phyloP scores from a whole-genome alignment of 1,284 basidiomycete genomes.

The Coniophora puteana region DNA sequence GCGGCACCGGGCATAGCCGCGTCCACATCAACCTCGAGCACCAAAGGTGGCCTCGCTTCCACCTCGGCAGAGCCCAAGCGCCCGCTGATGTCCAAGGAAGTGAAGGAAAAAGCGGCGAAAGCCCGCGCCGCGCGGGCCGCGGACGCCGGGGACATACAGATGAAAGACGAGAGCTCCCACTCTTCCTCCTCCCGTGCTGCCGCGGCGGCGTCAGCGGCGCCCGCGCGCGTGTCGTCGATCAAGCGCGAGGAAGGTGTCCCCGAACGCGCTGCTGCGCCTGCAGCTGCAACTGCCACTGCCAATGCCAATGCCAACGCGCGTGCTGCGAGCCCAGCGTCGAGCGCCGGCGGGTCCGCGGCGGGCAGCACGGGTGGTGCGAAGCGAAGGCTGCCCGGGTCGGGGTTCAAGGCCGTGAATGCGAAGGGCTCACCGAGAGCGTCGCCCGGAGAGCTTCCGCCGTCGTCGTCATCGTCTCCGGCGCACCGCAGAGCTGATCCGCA shows the following conservation, averaged over 20 bases:
- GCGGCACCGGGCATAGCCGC: too few species aligned
- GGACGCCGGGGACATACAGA: slow-evolving; percentile 37
- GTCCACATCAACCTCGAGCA: slow-evolving; percentile 17
- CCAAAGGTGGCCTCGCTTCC: slow-evolving; percentile 11
- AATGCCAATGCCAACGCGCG: too few species aligned
- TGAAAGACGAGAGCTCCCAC: slow-evolving; percentile 48
- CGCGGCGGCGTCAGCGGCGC: too few species aligned
- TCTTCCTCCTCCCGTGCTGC: slow-evolving; percentile 14
- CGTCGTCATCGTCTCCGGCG: too few species aligned
- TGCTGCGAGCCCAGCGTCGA: slow-evolving; percentile 15
- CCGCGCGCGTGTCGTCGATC: slow-evolving; percentile 9
- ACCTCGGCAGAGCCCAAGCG: slow-evolving; percentile 34
- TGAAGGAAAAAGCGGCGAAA: slow-evolving; percentile 43
- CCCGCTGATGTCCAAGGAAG: slow-evolving; percentile 38
- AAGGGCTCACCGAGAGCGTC: too few species aligned
- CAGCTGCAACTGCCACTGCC: too few species aligned
- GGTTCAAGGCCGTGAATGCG: slow-evolving; percentile 33
- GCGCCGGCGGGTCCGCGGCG: slow-evolving; percentile 10
- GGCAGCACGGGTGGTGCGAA: slow-evolving; percentile 12
- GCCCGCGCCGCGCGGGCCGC: slow-evolving; percentile 34
- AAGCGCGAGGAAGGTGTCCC: slow-evolving; percentile 34
- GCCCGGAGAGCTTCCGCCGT: too few species aligned
- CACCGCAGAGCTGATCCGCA: too few species aligned
- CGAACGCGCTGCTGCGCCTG: too few species aligned
- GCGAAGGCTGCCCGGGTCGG: slow-evolving; percentile 47